phyloP scores from a whole-genome alignment of 1,139 yeast species.

The Candida sp. region DNA sequence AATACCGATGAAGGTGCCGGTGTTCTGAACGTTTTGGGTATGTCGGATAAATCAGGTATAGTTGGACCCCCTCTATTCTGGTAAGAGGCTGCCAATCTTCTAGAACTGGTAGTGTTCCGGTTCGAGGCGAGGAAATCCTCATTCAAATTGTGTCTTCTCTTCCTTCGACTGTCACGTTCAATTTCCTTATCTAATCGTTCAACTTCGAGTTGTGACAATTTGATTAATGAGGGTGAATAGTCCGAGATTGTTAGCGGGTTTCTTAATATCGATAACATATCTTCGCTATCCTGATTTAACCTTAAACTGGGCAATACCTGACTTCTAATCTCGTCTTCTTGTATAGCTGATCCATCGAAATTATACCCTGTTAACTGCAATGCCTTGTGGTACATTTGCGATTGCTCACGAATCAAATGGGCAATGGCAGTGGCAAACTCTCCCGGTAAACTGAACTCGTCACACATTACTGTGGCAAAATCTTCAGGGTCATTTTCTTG shows the following conservation, averaged over 20 bases:
- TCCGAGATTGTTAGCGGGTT: slow-evolving; percentile 47
- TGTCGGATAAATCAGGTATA: slow-evolving; percentile 76
- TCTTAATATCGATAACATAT: slow-evolving; percentile 45
- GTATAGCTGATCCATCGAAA: slow-evolving; percentile 80
- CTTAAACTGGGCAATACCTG: slow-evolving; percentile 55
- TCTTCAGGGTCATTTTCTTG: slow-evolving; percentile 85
- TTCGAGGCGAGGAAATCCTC: slow-evolving; percentile 38
- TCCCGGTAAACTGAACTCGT: slow-evolving; percentile 78
- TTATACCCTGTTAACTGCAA: slow-evolving; percentile 76
- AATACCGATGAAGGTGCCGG: slow-evolving; percentile 76
- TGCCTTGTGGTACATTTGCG: slow-evolving; percentile 79
- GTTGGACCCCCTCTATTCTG: slow-evolving; percentile 55
- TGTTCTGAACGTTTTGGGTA: slow-evolving; percentile 84
- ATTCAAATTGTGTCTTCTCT: slow-evolving; percentile 63
- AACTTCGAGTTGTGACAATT: slow-evolving; percentile 70
- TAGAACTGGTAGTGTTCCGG: slow-evolving; percentile 35
- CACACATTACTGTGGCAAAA: slow-evolving; percentile 73
- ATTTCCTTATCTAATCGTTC: slow-evolving; percentile 87
- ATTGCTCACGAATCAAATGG: slow-evolving; percentile 88
- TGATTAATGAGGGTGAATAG: slow-evolving; percentile 72
- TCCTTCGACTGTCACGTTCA: slow-evolving; percentile 87
- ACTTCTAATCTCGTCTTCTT: slow-evolving; percentile 78
- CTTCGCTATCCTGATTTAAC: slow-evolving; percentile 45
- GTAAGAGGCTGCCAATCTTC: slow-evolving; percentile 46
- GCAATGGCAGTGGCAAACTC: slow-evolving; percentile 90